A percentile compares a stretch with the other conserved stretches of the same genome.
Evolutionary conservation across 225 moss, liverwort and hornwort species (phyloP).

Genomic region (Lunularia cruciata): DNA sequence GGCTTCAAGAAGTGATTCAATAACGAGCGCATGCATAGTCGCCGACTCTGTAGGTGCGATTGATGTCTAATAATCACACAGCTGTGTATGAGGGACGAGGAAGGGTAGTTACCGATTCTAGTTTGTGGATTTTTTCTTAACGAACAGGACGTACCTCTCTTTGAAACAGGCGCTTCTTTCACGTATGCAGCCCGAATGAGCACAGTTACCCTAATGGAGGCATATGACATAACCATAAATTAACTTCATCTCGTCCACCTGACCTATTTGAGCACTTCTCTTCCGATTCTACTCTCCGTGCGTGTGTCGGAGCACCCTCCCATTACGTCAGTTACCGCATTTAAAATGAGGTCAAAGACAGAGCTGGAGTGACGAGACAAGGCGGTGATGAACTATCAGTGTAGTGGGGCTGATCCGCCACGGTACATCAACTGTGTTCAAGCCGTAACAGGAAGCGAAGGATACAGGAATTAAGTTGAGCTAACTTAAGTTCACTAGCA

Average conservation of each 20-base stretch:
- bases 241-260: conserved; percentile 18
- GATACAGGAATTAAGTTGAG: conserved; percentile 17
- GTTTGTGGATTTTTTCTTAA: conserved; percentile 6
- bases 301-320: background rate
- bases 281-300: background rate
- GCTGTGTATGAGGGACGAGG: conserved; percentile 11
- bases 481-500: background rate
- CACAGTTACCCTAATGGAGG: conserved; percentile 9
- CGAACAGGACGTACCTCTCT: background rate
- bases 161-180: background rate
- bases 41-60: conserved; percentile 33
- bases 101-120: conserved; percentile 14
- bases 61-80: conserved; percentile 9
- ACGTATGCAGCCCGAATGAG: conserved; percentile 16
- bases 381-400: conserved; percentile 15
- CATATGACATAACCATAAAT: background rate
- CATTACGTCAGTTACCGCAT: background rate
- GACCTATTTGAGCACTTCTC: conserved; percentile 10
- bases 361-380: conserved; percentile 10
- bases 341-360: conserved; percentile 10
- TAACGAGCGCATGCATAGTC: conserved; percentile 29
- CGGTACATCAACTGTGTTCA: background rate
- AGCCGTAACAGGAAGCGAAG: conserved; percentile 17
- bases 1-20: conserved; percentile 20
- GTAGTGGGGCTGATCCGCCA: conserved; percentile 13